phyloP scores from a whole-genome alignment of 495 filamentous ascomycete genomes.

The Annulohypoxylon maeteangense region DNA sequence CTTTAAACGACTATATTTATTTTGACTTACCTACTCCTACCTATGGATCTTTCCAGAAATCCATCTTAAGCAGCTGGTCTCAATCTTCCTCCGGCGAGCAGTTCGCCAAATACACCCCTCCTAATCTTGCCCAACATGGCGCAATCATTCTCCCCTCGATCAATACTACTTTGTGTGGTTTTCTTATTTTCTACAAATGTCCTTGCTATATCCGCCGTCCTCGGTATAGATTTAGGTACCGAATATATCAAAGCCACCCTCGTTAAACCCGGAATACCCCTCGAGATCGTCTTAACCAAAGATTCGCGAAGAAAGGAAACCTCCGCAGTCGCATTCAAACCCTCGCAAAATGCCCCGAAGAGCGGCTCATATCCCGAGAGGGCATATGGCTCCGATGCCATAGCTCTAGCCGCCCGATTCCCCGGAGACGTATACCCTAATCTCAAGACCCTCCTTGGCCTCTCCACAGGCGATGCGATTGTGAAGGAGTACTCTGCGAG shows the following conservation, averaged over 20 bases:
- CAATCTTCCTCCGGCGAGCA: slow-evolving; percentile 38
- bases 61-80: slow-evolving; percentile 35
- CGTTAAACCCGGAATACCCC: slow-evolving; percentile 96
- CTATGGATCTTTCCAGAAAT: neutral
- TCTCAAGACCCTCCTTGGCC: slow-evolving; percentile 85
- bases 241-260: slow-evolving; percentile 97
- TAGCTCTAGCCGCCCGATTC: slow-evolving; percentile 86
- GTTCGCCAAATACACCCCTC: slow-evolving; percentile 42
- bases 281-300: slow-evolving; percentile 98
- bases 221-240: slow-evolving; percentile 94
- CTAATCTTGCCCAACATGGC: slow-evolving; percentile 54
- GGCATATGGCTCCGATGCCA: slow-evolving; percentile 89
- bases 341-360: slow-evolving; percentile 67
- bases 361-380: slow-evolving; percentile 81
- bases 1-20: slow-evolving; percentile 15
- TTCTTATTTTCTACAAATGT: slow-evolving; percentile 62
- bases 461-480: slow-evolving; percentile 68
- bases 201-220: slow-evolving; percentile 72
- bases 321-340: slow-evolving; percentile 94
- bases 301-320: slow-evolving; percentile 96
- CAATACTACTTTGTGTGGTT: slow-evolving; percentile 57
- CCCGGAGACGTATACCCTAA: slow-evolving; percentile 94
- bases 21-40: neutral
- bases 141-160: slow-evolving; percentile 54
- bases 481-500: slow-evolving; percentile 74